Base-by-base conservation (phyloP, 1,284 basidiomycete species). In the Rhodotorula sp. region DNA sequence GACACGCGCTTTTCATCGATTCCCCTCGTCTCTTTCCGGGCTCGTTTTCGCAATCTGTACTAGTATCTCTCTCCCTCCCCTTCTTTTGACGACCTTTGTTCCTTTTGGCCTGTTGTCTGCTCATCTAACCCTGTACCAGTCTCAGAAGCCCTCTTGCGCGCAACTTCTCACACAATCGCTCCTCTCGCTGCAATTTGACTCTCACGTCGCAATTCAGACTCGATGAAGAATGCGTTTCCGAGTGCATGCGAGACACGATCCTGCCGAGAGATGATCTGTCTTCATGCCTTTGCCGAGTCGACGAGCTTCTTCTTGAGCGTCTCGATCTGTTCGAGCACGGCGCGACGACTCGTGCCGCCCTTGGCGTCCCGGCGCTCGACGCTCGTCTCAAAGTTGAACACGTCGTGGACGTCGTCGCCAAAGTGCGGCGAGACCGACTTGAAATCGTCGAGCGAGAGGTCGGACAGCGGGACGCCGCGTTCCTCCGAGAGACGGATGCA, bases 361-460 rank as follows among this genome's bases (percentile, higher is more conserved):
- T 95, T 93, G 1, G 95, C 90, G 80, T 92, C 87, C 75, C 95
- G 85, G 76, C 93, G 87, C 84, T 99, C 95, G n/a, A 98, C 95
- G 77, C 91, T 93, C 68, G 89, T 89, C 81, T 97, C 94, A 81
- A 95, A 97, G 82, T 95, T 86, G 79, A 97, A 97, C 48, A 97
- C 89, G 7, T 83, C 80, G 71, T 87, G 84, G 69, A 82, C 80
- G 80, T 98, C 94, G 54, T 90, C 88, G 19, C 85, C 85, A 79
- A 99, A 99, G 77, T 88, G 88, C 60, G 86, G 85, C 76, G 88
- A 89, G 72, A 99, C 84, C 23, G 81, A 80, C 79, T 90, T 87
- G 83, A 89, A 93, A 80, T 99, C 93, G 43, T 87, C 82, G 62
- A 95, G 84, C 2, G 88, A 86, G 68, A 99, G 85, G 59, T 91